phyloP scores from a whole-genome alignment of 192 early-diverging fungal genomes.

The Chytriomyces sp. region DNA sequence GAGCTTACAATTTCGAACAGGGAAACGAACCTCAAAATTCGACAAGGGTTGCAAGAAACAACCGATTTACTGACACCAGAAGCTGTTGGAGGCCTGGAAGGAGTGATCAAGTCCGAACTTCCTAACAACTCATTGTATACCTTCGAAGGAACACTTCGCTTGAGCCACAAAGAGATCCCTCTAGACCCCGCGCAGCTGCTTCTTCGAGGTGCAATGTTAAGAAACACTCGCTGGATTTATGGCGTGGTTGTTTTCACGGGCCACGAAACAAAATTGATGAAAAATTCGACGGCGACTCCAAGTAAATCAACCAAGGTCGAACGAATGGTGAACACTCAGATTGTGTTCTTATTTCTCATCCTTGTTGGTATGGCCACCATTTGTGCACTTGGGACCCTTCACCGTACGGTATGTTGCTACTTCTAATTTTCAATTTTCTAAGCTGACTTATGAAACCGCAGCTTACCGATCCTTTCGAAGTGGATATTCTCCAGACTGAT shows the following conservation, averaged over 20 bases:
- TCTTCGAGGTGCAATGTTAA: slow-evolving; percentile 87
- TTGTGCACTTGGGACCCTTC: slow-evolving; percentile 80
- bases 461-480: slow-evolving; percentile 48
- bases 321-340: slow-evolving; percentile 89
- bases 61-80: slow-evolving; percentile 69
- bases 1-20: slow-evolving; percentile 42
- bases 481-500: slow-evolving; percentile 40
- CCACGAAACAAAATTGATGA: slow-evolving; percentile 97
- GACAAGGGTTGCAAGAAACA: slow-evolving; percentile 89
- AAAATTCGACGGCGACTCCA: slow-evolving; percentile 87
- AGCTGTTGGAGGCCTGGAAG: slow-evolving; percentile 63
- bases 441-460: slow-evolving; percentile 17
- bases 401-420: slow-evolving; percentile 39
- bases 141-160: slow-evolving; percentile 77
- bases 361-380: slow-evolving; percentile 81
- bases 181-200: slow-evolving; percentile 93
- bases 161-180: slow-evolving; percentile 73
- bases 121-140: slow-evolving; percentile 98
- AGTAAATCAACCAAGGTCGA: slow-evolving; percentile 92
- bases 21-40: slow-evolving; percentile 97
- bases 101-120: slow-evolving; percentile 86
- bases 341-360: slow-evolving; percentile 89
- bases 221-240: slow-evolving; percentile 95
- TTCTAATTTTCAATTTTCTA: background rate
- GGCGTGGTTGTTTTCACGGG: slow-evolving; percentile 94